Percentiles rank a stretch among this genome's conserved stretches.
These are phyloP conservation scores for Eragrostis tef DNA, from an alignment of 202 grass and related monocot genomes.

Conservation along the genomic window DNA sequence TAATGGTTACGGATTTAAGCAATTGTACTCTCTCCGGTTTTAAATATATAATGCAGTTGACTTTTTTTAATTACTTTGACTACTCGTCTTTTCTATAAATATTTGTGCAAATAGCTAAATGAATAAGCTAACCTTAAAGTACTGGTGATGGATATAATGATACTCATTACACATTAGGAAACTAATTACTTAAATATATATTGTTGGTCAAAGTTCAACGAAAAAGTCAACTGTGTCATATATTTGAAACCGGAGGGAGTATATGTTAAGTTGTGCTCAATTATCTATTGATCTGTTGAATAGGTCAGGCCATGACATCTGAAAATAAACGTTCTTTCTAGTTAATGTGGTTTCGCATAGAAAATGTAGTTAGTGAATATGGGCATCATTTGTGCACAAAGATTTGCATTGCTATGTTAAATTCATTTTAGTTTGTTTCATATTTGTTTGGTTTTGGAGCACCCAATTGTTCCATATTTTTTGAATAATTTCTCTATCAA, in stretches of 20 bases:
- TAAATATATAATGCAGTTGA: too few relatives aligned
- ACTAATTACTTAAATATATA: too few relatives aligned
- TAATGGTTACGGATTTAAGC: neutral
- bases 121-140: too few relatives aligned
- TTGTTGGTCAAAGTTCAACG: too few relatives aligned
- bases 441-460: slow-evolving; percentile 36
- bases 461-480: slow-evolving; percentile 31
- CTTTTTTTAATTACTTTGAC: too few relatives aligned
- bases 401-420: slow-evolving; percentile 2
- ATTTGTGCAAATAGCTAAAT: too few relatives aligned
- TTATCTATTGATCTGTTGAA: neutral
- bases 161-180: too few relatives aligned
- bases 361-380: neutral
- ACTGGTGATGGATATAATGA: too few relatives aligned
- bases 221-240: too few relatives aligned
- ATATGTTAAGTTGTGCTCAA: neutral
- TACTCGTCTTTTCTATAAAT: too few relatives aligned
- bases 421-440: slow-evolving; percentile 23
- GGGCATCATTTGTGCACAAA: neutral
- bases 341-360: slow-evolving; percentile 10
- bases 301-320: neutral
- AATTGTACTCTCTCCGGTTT: too few relatives aligned
- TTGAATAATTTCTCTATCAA: slow-evolving; percentile 52
- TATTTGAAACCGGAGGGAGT: too few relatives aligned
- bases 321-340: neutral